Evolutionary conservation across 805 yeast species (phyloP).

Genomic region (Hanseniaspora valbyensis): DNA sequence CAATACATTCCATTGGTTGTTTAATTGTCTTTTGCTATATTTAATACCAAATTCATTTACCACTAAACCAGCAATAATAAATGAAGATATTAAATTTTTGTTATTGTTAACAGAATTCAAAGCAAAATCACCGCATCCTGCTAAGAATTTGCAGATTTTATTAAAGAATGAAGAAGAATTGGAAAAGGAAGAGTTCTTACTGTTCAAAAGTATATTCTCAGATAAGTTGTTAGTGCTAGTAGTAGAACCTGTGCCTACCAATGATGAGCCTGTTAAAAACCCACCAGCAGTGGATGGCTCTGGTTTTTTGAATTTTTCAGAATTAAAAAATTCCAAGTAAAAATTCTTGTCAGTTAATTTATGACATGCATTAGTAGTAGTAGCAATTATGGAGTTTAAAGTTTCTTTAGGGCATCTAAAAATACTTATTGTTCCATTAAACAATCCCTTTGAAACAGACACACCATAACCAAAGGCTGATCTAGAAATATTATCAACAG

Average conservation of each 20-base stretch:
- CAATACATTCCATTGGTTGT: conserved; percentile 2
- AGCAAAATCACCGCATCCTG: background rate
- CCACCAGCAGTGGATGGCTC: background rate
- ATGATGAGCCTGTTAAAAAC: background rate
- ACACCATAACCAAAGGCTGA: background rate
- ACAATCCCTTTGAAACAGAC: background rate
- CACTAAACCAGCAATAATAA: conserved; percentile 2
- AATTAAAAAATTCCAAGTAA: background rate
- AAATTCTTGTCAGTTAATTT: background rate
- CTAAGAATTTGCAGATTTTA: background rate
- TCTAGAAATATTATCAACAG: background rate
- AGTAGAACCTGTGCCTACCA: background rate
- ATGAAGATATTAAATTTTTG: background rate
- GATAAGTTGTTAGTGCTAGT: background rate
- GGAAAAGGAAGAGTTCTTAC: background rate
- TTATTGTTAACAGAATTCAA: background rate
- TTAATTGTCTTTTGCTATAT: conserved; percentile 1
- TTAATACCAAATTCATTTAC: conserved; percentile 9
- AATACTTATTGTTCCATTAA: background rate
- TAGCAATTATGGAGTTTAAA: background rate
- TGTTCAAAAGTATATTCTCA: background rate
- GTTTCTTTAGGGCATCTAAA: background rate
- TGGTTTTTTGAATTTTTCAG: background rate
- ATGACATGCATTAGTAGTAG: background rate
- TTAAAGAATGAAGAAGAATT: background rate